These are phyloP conservation scores for Naganishia liquefaciens DNA, from an alignment of 1,284 basidiomycete genomes.

Conservation along the genomic window DNA sequence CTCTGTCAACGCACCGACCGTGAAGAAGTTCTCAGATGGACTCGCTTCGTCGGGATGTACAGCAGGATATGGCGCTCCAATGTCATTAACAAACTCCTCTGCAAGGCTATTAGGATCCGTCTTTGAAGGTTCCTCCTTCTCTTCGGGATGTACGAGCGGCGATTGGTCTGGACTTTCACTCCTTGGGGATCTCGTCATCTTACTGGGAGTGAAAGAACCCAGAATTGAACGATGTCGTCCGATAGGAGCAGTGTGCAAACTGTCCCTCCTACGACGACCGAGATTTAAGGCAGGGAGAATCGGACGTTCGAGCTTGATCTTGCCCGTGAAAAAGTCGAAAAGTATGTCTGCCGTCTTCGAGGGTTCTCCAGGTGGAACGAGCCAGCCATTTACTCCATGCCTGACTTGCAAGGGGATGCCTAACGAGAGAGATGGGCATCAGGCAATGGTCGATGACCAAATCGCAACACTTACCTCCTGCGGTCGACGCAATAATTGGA, in stretches of 20 bases:
- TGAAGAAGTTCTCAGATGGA: constrained; percentile 49
- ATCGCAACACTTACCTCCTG: constrained; percentile 59
- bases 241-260: background rate
- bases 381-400: constrained; percentile 77
- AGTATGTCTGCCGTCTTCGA: constrained; percentile 69
- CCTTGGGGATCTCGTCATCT: background rate
- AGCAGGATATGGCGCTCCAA: constrained; percentile 30
- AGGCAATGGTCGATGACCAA: background rate
- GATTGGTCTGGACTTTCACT: constrained; percentile 2
- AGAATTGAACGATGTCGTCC: no score
- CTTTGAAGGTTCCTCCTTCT: background rate
- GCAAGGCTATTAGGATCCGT: constrained; percentile 27
- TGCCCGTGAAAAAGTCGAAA: constrained; percentile 71
- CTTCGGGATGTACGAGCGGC: constrained; percentile 2
- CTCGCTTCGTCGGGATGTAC: constrained; percentile 11
- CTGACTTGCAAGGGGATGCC: constrained; percentile 82
- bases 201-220: background rate
- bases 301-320: constrained; percentile 58
- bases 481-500: constrained; percentile 74
- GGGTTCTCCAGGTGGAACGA: constrained; percentile 72
- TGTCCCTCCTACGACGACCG: constrained; percentile 16
- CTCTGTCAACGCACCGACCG: constrained; percentile 42
- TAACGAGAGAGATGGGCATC: background rate
- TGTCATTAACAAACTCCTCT: constrained; percentile 29
- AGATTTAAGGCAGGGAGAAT: background rate